Conservation (phyloP, 495 filamentous ascomycete species). For the Collariella sp. region DNA sequence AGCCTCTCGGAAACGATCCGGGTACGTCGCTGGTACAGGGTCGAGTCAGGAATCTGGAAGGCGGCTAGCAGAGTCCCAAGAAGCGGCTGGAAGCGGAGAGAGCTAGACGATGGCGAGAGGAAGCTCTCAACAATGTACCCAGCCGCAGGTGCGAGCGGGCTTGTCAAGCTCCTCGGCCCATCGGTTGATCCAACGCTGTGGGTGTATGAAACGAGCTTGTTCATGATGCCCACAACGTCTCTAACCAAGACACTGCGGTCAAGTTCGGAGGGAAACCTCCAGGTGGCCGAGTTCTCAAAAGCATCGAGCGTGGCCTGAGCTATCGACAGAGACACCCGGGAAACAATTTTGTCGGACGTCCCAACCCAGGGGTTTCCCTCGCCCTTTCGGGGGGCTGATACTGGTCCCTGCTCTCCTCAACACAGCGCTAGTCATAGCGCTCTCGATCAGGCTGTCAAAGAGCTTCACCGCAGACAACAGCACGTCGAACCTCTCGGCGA, state of each 20-base stretch:
- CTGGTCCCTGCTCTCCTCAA: conserved; percentile 54
- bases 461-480: conserved; percentile 61
- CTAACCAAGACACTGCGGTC: conserved; percentile 50
- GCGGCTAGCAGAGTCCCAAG: conserved; percentile 61
- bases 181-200: conserved; percentile 61
- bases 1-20: conserved; percentile 54
- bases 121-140: conserved; percentile 68
- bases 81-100: conserved; percentile 69
- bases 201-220: conserved; percentile 58
- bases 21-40: conserved; percentile 52
- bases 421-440: conserved; percentile 63
- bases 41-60: conserved; percentile 53
- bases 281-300: conserved; percentile 70
- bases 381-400: conserved; percentile 42
- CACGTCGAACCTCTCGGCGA: conserved; percentile 66
- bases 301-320: conserved; percentile 67
- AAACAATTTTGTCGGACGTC: conserved; percentile 67
- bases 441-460: conserved; percentile 67
- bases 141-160: conserved; percentile 57
- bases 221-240: conserved; percentile 56
- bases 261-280: conserved; percentile 64
- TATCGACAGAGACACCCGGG: conserved; percentile 61
- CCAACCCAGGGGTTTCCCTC: conserved; percentile 54
- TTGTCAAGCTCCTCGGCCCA: conserved; percentile 50
- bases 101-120: conserved; percentile 56